Evolutionary conservation across 139 green algal species (phyloP), one percentile per base, ranked within the genome.

Genomic region (Chlorella sp.): DNA sequence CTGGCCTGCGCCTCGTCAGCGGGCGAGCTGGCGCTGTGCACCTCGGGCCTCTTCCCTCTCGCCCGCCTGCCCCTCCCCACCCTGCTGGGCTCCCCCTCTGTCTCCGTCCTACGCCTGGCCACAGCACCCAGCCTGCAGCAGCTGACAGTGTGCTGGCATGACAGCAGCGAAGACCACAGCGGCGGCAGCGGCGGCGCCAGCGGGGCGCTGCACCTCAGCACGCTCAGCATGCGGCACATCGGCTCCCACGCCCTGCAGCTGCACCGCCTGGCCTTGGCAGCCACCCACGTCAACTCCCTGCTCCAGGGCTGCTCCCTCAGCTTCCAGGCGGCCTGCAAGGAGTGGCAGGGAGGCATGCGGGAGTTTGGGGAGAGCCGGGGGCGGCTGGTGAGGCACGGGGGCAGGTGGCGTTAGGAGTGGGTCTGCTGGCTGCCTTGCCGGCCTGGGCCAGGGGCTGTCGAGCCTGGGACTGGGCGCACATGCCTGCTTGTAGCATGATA

Each of bases 11-110:
- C 84, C 0, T 85, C 71, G 1, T 64, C 69, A 5, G 40, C 61
- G 0, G 90, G 81, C 9, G 69, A 93, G 28, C 34, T 91, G 32
- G 87, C 42, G 66, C 71, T 93, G 80, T 91, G 68, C 86, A 89
- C 80, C n/a, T 75, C 85, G 37, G 79, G 81, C 37, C 79, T 93
- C 16, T 90, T 89, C 79, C 34, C 42, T 5, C 69, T 93, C 60
- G 80, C 81, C 28, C 30, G 21, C 14, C 42, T 86, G 14, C 26
- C 79, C 66, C 34, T 92, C 37, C 39, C 75, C 3, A 16, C 48
- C 34, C 61, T 92, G 84, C 77, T 92, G 77, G 84, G 87, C 57
- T 39, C 22, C 36, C 57, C 77, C 2, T 26, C 32, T 19, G 37
- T 86, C 36, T 21, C 19, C 0, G 61, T 86, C 22, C 61, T 86